Base-by-base conservation (phyloP, 352 stramenopile genomes). In the Globisporangium cylindrosporum region DNA sequence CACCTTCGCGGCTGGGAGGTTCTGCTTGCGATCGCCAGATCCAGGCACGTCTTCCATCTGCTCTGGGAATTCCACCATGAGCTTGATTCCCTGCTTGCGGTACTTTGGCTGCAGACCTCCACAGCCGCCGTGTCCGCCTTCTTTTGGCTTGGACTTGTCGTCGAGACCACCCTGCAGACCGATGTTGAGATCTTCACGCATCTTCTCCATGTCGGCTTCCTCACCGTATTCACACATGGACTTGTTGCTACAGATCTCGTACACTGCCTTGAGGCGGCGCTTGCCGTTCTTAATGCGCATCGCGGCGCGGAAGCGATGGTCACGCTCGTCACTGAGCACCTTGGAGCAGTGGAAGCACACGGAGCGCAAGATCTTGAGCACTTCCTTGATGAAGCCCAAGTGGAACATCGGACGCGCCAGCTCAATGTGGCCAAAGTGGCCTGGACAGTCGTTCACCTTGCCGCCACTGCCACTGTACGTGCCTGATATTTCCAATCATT, bases 401-500 rank as follows among this genome's bases (percentile, higher is more conserved):
- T 99, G 97, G 77, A 98, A 99, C 75, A 99, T 98, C 51, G 97
- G 96, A 14, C 91, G 74, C 54, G 97, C 95, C 38, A 99, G 77
- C 72, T 99, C 95, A 74, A 99, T 98, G 84, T 99, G 98, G 43
- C 98, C 98, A 81, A 99, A 99, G 78, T 99, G 98, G 59, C 98
- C 98, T 3, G 97, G 98, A 72, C 98, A 98, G 71, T 98, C 97
- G 67, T 99, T 98, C 72, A 98, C 96, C 61, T 98, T 97, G 62
- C 95, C 84, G 55, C 88, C 90, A 60, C 88, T 97, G 59, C 90
- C 90, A 64, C 89, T 96, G 81, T 97, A 98, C 20, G 88, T 96
- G 71, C 78, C 78, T 49, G 15, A 49, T n/a, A 22, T 49, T 49
- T 22, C 18, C 18, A 49, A 22, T 49, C 41, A n/a, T 49, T 49